Evolutionary conservation across 129 eudicot genomes (phyloP).

Genomic region (Chrysanthemum makinoi): DNA sequence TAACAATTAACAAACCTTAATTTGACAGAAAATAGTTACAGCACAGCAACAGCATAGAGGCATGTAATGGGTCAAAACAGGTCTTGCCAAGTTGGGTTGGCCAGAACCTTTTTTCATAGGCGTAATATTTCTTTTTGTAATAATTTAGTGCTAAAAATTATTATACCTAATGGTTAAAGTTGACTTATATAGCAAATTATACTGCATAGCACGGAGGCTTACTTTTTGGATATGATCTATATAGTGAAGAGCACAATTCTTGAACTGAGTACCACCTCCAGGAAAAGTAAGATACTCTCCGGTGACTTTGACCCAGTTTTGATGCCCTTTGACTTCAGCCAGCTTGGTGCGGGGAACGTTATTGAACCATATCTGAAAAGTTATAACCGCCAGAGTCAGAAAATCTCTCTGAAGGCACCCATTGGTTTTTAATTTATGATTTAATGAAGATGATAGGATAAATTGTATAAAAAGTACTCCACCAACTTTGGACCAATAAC

Average conservation of each 20-base stretch:
- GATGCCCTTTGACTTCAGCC: conserved; percentile 57
- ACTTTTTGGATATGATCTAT: conserved; percentile 47
- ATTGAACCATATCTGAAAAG: conserved; percentile 52
- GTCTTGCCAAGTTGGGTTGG: background rate
- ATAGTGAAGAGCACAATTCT: conserved; percentile 58
- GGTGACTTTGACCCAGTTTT: conserved; percentile 63
- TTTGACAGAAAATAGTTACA: background rate
- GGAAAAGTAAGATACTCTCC: conserved; percentile 60
- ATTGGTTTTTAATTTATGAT: background rate
- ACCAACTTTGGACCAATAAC: too few species aligned
- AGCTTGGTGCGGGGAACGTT: conserved; percentile 49
- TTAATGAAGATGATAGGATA: background rate
- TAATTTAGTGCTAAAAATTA: too few species aligned
- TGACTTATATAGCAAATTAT: background rate
- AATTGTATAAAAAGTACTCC: too few species aligned
- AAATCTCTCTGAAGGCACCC: background rate
- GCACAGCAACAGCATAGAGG: background rate
- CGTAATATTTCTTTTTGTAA: background rate
- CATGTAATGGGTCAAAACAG: background rate
- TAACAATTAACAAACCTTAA: background rate
- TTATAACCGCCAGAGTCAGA: conserved; percentile 1
- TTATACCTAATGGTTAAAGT: background rate
- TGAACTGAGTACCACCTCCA: conserved; percentile 65
- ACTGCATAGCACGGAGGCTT: conserved; percentile 1
- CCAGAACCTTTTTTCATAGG: background rate